Conservation (phyloP, 148 eudicot genomes). For the Suaeda aralocaspica region DNA sequence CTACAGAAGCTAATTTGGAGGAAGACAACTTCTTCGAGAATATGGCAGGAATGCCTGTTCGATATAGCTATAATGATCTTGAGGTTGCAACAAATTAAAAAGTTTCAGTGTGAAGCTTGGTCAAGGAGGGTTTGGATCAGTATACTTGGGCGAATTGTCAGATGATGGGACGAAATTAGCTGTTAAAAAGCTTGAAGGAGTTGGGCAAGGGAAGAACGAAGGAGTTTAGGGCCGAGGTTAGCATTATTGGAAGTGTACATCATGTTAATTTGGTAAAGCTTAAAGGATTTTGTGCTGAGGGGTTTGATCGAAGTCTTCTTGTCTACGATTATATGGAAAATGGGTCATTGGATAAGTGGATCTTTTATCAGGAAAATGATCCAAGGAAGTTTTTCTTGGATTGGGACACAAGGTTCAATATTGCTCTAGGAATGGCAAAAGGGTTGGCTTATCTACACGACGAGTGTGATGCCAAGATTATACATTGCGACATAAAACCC, state of each 20-base stretch:
- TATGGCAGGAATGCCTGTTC: conserved; percentile 25
- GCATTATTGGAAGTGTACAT: conserved; percentile 33
- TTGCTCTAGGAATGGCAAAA: conserved; percentile 31
- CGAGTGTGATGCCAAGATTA: conserved; percentile 31
- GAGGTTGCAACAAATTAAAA: conserved; percentile 25
- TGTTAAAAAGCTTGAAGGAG: conserved; percentile 32
- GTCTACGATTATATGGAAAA: conserved; percentile 27
- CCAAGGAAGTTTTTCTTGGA: conserved; percentile 3
- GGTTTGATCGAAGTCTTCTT: conserved; percentile 28
- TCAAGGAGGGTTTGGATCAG: conserved; percentile 29
- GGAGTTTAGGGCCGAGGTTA: conserved; percentile 35
- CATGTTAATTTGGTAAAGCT: conserved; percentile 34
- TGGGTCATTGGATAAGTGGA: conserved; percentile 32
- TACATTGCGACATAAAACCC: too few species aligned
- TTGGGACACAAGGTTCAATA: conserved; percentile 33
- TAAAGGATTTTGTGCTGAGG: conserved; percentile 34
- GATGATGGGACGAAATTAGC: conserved; percentile 28
- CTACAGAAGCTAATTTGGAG: conserved; percentile 14
- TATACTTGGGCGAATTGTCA: conserved; percentile 29
- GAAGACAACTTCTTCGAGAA: conserved; percentile 23
- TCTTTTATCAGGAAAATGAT: conserved; percentile 17
- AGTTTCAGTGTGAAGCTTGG: conserved; percentile 28
- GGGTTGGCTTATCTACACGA: conserved; percentile 35
- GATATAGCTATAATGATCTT: conserved; percentile 29
- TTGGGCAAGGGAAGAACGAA: conserved; percentile 33